Evolutionary conservation across 495 filamentous ascomycete genomes (phyloP).

Genomic region (Corynascus novoguineensis): DNA sequence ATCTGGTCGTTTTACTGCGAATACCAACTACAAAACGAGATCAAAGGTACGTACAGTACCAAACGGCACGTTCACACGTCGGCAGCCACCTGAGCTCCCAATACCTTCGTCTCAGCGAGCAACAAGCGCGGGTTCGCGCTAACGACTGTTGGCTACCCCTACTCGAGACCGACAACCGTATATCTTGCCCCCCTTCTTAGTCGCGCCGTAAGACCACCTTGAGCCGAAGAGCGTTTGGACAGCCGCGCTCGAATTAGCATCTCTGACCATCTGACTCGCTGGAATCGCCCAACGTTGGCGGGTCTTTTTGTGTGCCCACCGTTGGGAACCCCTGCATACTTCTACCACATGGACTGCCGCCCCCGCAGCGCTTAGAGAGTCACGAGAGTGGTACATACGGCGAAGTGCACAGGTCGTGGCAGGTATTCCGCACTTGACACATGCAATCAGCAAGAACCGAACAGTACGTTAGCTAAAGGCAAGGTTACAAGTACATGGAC

Average conservation of each 20-base stretch:
- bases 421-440: no score
- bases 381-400: no score
- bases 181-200: no score
- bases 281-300: not conserved
- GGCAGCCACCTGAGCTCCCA: not conserved
- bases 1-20: not conserved
- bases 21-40: no score
- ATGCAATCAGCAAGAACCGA: no score
- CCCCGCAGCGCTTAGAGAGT: not conserved
- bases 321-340: not conserved
- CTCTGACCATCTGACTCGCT: not conserved
- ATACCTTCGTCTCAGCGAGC: not conserved
- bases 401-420: no score
- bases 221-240: not conserved
- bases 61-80: not conserved
- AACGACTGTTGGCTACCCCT: no score
- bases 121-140: not conserved
- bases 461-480: no score
- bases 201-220: not conserved
- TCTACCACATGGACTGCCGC: not conserved
- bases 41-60: not conserved
- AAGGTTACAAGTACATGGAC: no score
- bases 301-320: no score
- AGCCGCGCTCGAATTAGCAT: conserved; percentile 4
- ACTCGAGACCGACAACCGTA: no score